Base-by-base conservation (phyloP, 169 alveolate species). In the Theileria parva region DNA sequence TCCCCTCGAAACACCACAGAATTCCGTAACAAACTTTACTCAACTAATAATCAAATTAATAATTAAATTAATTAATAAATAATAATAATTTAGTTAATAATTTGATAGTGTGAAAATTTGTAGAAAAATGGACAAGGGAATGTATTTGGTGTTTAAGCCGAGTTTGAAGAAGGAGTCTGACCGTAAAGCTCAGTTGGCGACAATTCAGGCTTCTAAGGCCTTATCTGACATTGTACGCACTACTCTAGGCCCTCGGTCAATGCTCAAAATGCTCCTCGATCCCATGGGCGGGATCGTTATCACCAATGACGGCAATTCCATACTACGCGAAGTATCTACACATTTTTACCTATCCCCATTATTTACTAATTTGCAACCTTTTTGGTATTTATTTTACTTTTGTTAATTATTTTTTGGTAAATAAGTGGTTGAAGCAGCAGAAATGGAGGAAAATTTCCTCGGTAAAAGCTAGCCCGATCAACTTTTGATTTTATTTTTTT, bases 251-350 rank as follows among this genome's bases (percentile, higher is more conserved):
- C 99, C 99, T 21, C 93, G 97, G 63, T 97, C 99, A 15, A 98
- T 98, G 99, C 90, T 98, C 28, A 98, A 98, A 93, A 98, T 97
- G 99, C 95, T 98, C 71, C 92, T 98, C 21, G 99, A 98, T 84
- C 99, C 99, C 28, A 93, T 98, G 95, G 99, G 99, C 39, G 99
- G 99, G n/a, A 98, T 98, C 63, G 99, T 98, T 7, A 91, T 98
- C 77, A 97, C 99, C 11, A 98, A 98, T 86, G 99, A 98, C 72
- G 99, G 99, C 11, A 97, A 96, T 85, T 98, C 99, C 39, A 98
- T 98, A 55, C 88, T 98, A 66, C 86, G 99, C 67, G 99, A 97
- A 92, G 97, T 95, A 60, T 23, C 66, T 7, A 21, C 48, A 19
- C 67, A 25, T 8, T 23, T 34, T n/a, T 23, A 37, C 8, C 8